Base-by-base conservation (phyloP, 1,139 yeast species). In the Eremothecium cymbalariae region DNA sequence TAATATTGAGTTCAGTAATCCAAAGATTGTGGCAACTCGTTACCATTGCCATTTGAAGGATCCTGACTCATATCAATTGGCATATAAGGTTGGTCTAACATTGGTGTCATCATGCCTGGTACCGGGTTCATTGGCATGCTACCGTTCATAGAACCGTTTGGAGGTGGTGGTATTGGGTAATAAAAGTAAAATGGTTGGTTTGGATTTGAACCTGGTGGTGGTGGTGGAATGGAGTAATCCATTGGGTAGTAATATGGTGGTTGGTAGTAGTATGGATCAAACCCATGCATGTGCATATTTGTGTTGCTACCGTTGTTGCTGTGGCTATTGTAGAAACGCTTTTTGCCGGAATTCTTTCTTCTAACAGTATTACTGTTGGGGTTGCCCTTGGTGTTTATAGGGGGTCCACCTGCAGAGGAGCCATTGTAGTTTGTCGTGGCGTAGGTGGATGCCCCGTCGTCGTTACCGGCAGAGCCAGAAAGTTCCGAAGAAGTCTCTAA, bases 121-220 rank as follows among this genome's bases (percentile, higher is more conserved):
- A 27, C 30, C 11, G 30, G 30, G 14, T 27, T 27, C 30, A 27
- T 27, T 16, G 30, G 30, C 30, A 27, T 16, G 14, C 21, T 27
- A 14, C 30, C 30, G 21, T 27, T 27, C 30, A 27, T 27, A 9
- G 30, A 27, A 11, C 30, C 30, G 14, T 27, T 27, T 27, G 30
- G 30, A 2, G 53, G 52, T 25, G 57, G 58, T 9, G 56, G 55
- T 38, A 53, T 42, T 15, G 59, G 55, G 36, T 50, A 55, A 27
- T 49, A 42, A 55, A 53, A 51, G 51, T 51, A 47, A 29, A 50
- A 51, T 9, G 59, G 52, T 6, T 46, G 51, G 26, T 36, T 37
- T 16, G 39, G 37, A 8, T 40, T 37, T 6, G 48, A 35, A 6
- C 44, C 40, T 6, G 41, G 43, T 8, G 49, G 48, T 3, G 46